Percentiles rank a stretch among this genome's conserved stretches.
These are phyloP conservation scores for Lactarius trivialis DNA, from an alignment of 768 basidiomycete species.

Conservation along the genomic window DNA sequence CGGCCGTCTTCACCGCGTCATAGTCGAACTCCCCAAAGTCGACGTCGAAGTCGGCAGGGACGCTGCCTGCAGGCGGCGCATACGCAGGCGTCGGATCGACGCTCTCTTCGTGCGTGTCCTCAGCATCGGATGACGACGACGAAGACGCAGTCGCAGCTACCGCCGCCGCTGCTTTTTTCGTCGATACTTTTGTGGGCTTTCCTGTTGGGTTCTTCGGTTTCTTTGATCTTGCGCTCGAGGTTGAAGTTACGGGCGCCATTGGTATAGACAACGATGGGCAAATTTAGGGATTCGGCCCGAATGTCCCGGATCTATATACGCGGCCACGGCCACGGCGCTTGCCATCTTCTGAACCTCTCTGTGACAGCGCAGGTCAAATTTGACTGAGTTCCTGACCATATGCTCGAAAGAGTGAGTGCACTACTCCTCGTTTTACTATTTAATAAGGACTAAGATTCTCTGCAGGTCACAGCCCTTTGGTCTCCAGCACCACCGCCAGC, in stretches of 20 bases:
- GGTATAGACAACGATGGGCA: no score
- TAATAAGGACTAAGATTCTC: no score
- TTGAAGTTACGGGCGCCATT: not conserved
- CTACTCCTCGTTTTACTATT: not conserved
- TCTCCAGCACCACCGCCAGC: slow-evolving; percentile 36
- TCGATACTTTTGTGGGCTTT: not conserved
- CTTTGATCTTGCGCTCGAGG: not conserved
- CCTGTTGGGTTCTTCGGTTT: not conserved
- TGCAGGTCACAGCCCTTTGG: slow-evolving; percentile 34
- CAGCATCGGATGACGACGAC: not conserved
- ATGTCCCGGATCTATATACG: not conserved
- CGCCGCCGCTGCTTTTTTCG: not conserved
- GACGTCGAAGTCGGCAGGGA: not conserved
- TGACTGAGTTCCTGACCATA: not conserved
- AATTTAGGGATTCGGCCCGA: no score
- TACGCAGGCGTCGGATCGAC: not conserved
- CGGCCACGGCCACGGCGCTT: not conserved
- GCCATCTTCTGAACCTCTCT: no score
- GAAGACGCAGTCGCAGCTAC: not conserved
- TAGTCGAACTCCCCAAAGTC: slow-evolving; percentile 24
- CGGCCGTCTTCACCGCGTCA: slow-evolving; percentile 19
- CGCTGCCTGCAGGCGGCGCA: not conserved
- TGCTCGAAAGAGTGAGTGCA: slow-evolving; percentile 15
- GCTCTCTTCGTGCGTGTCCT: not conserved
- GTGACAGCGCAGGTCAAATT: no score